Evolutionary conservation across 768 basidiomycete species (phyloP).

Genomic region (Leucocoprinus leucothites): DNA sequence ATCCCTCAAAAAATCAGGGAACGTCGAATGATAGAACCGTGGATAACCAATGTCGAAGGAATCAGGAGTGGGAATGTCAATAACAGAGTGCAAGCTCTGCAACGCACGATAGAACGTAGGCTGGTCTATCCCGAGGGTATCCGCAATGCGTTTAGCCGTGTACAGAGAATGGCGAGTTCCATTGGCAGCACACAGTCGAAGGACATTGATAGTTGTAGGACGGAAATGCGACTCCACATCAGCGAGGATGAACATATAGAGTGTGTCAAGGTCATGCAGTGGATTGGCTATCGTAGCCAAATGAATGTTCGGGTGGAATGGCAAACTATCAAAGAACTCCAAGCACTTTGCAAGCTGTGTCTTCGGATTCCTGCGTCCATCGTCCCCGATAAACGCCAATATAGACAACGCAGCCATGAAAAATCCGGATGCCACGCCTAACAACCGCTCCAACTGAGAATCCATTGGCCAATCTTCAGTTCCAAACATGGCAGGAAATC

Average conservation of each 20-base stretch:
- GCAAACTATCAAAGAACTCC: neutral
- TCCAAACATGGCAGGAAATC: neutral
- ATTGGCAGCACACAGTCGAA: neutral
- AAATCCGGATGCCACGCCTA: neutral
- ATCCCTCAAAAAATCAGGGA: neutral
- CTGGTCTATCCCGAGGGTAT: too few relatives aligned
- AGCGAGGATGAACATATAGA: neutral
- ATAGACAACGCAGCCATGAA: neutral
- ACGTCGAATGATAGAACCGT: neutral
- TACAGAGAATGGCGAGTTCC: too few relatives aligned
- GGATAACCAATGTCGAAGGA: neutral
- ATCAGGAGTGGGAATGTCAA: neutral
- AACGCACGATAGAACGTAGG: neutral
- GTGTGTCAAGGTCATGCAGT: neutral
- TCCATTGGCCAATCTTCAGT: neutral
- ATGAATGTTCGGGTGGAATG: too few relatives aligned
- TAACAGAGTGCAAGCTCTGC: neutral
- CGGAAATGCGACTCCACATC: neutral
- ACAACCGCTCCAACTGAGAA: too few relatives aligned
- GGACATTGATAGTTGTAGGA: neutral
- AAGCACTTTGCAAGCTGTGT: neutral
- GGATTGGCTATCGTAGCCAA: neutral
- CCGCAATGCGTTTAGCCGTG: too few relatives aligned
- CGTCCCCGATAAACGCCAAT: neutral
- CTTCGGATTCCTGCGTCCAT: neutral